Conservation (phyloP, 257 asterid genomes). For the Voacanga thouarsii region DNA sequence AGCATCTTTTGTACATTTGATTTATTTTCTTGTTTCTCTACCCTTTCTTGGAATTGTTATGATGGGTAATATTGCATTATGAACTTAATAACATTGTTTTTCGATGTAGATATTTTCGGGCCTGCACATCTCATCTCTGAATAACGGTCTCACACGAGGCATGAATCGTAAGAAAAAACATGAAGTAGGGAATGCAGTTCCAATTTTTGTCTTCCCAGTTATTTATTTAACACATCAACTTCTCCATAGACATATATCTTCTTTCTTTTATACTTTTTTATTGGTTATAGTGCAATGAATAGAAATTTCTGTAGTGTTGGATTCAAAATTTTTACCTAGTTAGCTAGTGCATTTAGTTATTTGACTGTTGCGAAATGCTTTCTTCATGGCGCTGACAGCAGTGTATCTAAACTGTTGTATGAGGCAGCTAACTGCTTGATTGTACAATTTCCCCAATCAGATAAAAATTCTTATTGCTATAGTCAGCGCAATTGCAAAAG, state of each 20-base stretch:
- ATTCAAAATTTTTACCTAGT: neutral
- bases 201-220: neutral
- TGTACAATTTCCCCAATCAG: constrained; percentile 38
- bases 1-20: neutral
- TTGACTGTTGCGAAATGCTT: neutral
- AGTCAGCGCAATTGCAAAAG: constrained; percentile 48
- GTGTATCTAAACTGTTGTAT: neutral
- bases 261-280: constrained; percentile 7
- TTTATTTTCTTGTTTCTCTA: neutral
- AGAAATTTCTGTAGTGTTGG: neutral
- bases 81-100: constrained; percentile 10
- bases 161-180: constrained; percentile 94
- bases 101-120: constrained; percentile 66
- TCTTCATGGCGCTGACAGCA: neutral
- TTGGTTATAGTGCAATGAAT: neutral
- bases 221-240: neutral
- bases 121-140: constrained; percentile 43
- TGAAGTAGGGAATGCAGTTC: constrained; percentile 55
- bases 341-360: neutral
- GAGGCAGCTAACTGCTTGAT: neutral
- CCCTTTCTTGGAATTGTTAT: neutral
- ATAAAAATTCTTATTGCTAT: constrained; percentile 73
- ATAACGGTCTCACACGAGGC: constrained; percentile 76
- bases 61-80: neutral
- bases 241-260: constrained; percentile 1